Base-by-base conservation (phyloP, 1,284 basidiomycete genomes). In the Ganoderma resinaceum region DNA sequence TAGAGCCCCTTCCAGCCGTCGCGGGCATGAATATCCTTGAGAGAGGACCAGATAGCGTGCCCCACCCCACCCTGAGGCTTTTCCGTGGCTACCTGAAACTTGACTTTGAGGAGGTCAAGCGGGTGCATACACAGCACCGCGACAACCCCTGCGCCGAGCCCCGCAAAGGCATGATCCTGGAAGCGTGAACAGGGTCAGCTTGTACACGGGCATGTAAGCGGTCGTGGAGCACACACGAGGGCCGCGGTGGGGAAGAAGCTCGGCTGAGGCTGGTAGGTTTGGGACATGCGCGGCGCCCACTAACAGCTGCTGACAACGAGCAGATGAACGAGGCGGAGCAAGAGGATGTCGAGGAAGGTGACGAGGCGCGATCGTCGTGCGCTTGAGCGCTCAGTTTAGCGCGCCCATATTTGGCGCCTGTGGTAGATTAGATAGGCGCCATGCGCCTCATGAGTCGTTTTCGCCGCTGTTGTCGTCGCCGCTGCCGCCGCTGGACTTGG, bases 51-150 rank as follows among this genome's bases (percentile, higher is more conserved):
- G 77, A 97, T 97, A 68, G 90, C 91, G 66, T 83, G 89, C 29
- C 95, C 95, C 43, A 95, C 80, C 37, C 90, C 86, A 26, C 86
- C 87, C 63, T 84, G 82, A 2, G 88, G 88, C 52, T 87, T 85
- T 35, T 85, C 80, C 1, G 93, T 96, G 14, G 92, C 88, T n/a
- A 97, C 95, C 82, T 99, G 97, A 70, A 97, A 92, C 77, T 96
- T 94, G 78, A 98, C 89, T 83, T 99, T 99, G 82, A 99, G 87
- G 6, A 99, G 88, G 82, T 99, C 98, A 52, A 99, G 87, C 5
- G 98, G 98, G 80, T 99, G 97, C 95, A 99, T 98, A 80, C 95
- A 96, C 46, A 99, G 85, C 61, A 97, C 97, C 33, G 96, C 95
- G 72, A 93, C 91, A 66, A 96, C 91, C 58, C 97, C 98, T 40